Evolutionary conservation across 805 yeast species (phyloP), one percentile per base, ranked within the genome.

Genomic region (Kodamaea restingae): DNA sequence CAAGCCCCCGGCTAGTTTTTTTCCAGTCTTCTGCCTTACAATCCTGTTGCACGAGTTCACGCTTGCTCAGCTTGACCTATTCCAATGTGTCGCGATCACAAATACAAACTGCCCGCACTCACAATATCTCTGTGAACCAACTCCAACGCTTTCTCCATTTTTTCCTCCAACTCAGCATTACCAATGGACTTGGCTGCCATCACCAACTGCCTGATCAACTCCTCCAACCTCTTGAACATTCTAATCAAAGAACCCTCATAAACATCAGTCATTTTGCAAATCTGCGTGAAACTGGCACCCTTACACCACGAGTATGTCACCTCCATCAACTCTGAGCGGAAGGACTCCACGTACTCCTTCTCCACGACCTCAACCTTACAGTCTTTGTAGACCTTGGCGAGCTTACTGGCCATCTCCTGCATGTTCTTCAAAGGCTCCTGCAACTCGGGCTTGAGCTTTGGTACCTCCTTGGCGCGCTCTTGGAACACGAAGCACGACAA

Each of bases 211-310:
- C 91, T 79, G 41, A 93, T 68, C 71, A 93, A 74, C 60, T 93
- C 99, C 61, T 93, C 98, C 40, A 93, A 70, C 56, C 98, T 76
- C 61, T 93, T 84, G 70, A 93, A 93, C 80, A 87, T 85, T 59
- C 99, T 80, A 48, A 93, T 91, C 56, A 93, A 73, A 15, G 95
- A 84, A 30, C 99, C 99, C 67, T 93, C 99, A 51, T 91, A 93
- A 32, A 93, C 98, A 57, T 93, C 98, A 0, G 98, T 93, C 96
- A 93, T 88, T 62, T 91, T 91, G 68, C 98, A 91, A 46, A 93
- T 91, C 59, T 91, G 96, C 0, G 97, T 91, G 62, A 93, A 93
- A 0, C 93, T 70, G 5, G 96, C 96, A 14, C 98, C 98, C 57
- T 84, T 82, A 61, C 96, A 88, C 99, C 99, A 93, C 35, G 91